Conservation (phyloP, 179 eudicot species). For the Gypsophila paniculata region DNA sequence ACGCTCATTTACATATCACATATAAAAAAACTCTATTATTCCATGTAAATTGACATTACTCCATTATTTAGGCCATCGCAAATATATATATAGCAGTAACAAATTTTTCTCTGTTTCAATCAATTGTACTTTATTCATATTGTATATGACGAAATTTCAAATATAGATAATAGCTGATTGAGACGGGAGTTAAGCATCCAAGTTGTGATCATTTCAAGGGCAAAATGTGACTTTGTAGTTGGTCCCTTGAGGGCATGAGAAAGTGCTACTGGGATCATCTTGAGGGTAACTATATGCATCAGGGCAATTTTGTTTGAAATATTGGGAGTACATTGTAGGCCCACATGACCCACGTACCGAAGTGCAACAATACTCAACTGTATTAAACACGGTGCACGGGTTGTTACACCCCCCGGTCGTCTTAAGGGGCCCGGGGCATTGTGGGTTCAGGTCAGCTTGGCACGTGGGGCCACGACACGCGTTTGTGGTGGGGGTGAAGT, state of each 20-base stretch:
- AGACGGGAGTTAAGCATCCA: not conserved
- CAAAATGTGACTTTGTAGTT: constrained; percentile 46
- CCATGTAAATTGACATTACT: too few relatives aligned
- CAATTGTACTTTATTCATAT: too few relatives aligned
- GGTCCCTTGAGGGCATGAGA: constrained; percentile 40
- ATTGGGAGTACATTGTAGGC: constrained; percentile 27
- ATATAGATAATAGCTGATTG: too few relatives aligned
- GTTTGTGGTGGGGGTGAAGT: constrained; percentile 24
- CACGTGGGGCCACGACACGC: constrained; percentile 22
- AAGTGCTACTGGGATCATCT: constrained; percentile 43
- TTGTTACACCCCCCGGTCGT: constrained; percentile 35
- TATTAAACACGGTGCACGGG: constrained; percentile 36
- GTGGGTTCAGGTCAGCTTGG: constrained; percentile 29
- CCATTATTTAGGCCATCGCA: not conserved
- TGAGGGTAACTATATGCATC: constrained; percentile 45
- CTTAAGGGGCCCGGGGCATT: constrained; percentile 29
- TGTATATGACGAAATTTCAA: too few relatives aligned
- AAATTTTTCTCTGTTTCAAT: too few relatives aligned
- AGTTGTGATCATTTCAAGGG: constrained; percentile 18
- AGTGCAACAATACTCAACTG: constrained; percentile 33
- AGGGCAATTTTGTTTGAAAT: constrained; percentile 31
- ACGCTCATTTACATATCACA: not conserved
- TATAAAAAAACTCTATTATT: too few relatives aligned
- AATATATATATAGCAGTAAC: not conserved
- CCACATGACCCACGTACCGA: constrained; percentile 30